phyloP scores from a whole-genome alignment of 1,284 basidiomycete genomes.

The Trichosporon inkin region DNA sequence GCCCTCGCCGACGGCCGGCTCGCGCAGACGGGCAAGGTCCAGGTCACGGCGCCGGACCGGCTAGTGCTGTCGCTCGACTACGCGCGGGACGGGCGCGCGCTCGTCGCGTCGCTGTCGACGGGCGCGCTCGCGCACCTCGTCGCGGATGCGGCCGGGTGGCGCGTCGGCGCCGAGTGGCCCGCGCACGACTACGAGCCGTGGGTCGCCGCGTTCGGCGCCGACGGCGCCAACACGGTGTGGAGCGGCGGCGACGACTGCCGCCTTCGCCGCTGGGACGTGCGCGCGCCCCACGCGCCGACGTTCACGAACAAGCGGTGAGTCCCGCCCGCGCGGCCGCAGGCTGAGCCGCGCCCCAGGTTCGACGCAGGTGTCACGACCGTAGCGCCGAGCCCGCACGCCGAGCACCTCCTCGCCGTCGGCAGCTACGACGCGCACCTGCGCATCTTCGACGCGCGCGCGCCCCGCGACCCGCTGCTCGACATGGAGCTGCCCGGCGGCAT shows the following conservation, averaged over 20 bases:
- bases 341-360: slow-evolving; percentile 63
- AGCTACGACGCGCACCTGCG: slow-evolving; percentile 83
- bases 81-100: slow-evolving; percentile 5
- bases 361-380: slow-evolving; percentile 90
- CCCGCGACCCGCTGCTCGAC: slow-evolving; percentile 58
- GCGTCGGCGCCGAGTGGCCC: slow-evolving; percentile 62
- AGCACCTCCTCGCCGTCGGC: slow-evolving; percentile 81
- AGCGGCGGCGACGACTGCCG: slow-evolving; percentile 92
- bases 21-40: neutral
- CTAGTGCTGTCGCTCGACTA: slow-evolving; percentile 76
- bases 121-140: slow-evolving; percentile 66
- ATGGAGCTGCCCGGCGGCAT: slow-evolving; percentile 81
- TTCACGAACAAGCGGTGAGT: slow-evolving; percentile 69
- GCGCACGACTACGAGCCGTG: slow-evolving; percentile 95
- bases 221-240: slow-evolving; percentile 71
- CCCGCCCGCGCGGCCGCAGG: neutral
- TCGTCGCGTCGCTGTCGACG: slow-evolving; percentile 75
- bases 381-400: slow-evolving; percentile 72
- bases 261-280: slow-evolving; percentile 86
- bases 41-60: slow-evolving; percentile 7
- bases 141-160: slow-evolving; percentile 46
- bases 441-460: slow-evolving; percentile 77
- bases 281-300: slow-evolving; percentile 62
- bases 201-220: slow-evolving; percentile 86
- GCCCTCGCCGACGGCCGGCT: neutral